phyloP scores from a whole-genome alignment of 2,329 filamentous ascomycete species.

The Claviceps purpurea region DNA sequence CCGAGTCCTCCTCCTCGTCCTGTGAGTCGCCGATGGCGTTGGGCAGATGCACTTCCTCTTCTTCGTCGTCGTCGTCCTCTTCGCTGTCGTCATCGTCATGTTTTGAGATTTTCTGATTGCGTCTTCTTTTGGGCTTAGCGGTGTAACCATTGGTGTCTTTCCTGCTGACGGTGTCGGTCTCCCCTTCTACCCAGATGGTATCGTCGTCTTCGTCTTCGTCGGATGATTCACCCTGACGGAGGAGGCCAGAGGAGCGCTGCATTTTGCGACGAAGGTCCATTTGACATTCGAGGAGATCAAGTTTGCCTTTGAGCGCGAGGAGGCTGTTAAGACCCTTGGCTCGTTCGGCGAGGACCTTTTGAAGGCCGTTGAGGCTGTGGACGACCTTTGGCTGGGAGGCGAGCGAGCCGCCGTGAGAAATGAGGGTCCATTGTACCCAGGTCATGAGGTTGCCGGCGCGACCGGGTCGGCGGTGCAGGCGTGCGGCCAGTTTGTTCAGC shows the following conservation, averaged over 20 bases:
- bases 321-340: slow-evolving; percentile 71
- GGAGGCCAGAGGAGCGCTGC: slow-evolving; percentile 29
- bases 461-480: slow-evolving; percentile 76
- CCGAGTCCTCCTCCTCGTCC: slow-evolving; percentile 37
- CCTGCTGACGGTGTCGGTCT: slow-evolving; percentile 42
- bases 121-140: slow-evolving; percentile 22
- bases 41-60: slow-evolving; percentile 42
- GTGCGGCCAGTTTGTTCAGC: slow-evolving; percentile 71
- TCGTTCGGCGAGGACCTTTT: slow-evolving; percentile 78
- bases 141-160: slow-evolving; percentile 19
- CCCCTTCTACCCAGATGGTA: slow-evolving; percentile 78
- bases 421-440: slow-evolving; percentile 92
- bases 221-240: slow-evolving; percentile 31
- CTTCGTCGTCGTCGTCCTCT: slow-evolving; percentile 44
- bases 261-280: slow-evolving; percentile 65
- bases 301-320: slow-evolving; percentile 80
- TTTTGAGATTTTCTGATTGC: slow-evolving; percentile 22
- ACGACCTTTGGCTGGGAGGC: slow-evolving; percentile 76
- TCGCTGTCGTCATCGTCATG: slow-evolving; percentile 15
- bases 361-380: slow-evolving; percentile 62
- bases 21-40: slow-evolving; percentile 48
- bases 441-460: slow-evolving; percentile 81
- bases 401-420: slow-evolving; percentile 83
- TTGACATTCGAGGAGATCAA: slow-evolving; percentile 88
- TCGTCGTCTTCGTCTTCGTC: slow-evolving; percentile 51